Evolutionary conservation across 495 filamentous ascomycete genomes (phyloP), one percentile per base, ranked within the genome.

Genomic region (Haplographium delicatum): DNA sequence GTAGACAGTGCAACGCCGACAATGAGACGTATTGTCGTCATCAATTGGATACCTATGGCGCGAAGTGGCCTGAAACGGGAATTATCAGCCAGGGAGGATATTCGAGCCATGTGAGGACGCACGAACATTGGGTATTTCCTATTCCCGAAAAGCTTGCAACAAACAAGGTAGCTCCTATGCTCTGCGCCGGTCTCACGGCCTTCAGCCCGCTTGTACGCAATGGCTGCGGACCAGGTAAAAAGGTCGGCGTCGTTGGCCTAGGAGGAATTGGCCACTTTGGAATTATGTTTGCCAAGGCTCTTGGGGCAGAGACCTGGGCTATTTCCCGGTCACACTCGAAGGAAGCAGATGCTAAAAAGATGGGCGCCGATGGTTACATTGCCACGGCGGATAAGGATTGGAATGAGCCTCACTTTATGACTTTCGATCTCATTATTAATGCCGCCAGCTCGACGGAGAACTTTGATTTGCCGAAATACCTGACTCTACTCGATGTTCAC

Each of bases 131-230:
- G 74, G 75, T 78, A 20, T 91, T 91, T 70, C 83, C 82, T 20
- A 91, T 96, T 51, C 90, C 91, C 15, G 83, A 87, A 15, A 75
- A 71, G 4, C 77, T 95, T 35, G 66, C 80, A 18, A 81, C 72
- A 57, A 73, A 73, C 34, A 61, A 80, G 25, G 88, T 84, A 1
- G 90, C 89, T 11, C 90, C 88, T 1, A 94, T 95, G 88, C 74
- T 95, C 59, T 95, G 90, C 64, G 90, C 88, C 27, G 89, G 90
- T 37, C 67, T 94, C 25, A 95, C 91, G 1, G 81, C 80, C 24
- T 95, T 83, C 68, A 83, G 79, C 27, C 89, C 89, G 0, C 72
- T 96, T 2, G 81, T 86, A 31, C 80, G 85, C 22, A 81, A 86
- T 61, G 84, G 83, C n/a, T 72, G 71, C 35, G 83, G 84, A 0